Conservation (phyloP, 2,329 filamentous ascomycete species). For the Cercospora berteroae region DNA sequence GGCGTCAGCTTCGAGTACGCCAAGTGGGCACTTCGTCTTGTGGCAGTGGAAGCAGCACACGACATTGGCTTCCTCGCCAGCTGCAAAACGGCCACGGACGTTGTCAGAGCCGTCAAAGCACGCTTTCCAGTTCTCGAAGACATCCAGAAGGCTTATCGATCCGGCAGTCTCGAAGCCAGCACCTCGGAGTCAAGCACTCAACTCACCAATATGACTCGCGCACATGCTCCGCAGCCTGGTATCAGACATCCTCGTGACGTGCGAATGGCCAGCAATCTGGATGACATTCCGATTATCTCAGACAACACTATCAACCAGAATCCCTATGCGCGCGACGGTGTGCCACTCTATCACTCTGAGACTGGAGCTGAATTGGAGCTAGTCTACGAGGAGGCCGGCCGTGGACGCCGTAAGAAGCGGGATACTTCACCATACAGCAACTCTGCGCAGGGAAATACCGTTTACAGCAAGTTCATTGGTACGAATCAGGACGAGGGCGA, state of each 20-base stretch:
- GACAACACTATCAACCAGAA: background rate
- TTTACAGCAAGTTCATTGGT: background rate
- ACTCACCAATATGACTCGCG: background rate
- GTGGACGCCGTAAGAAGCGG: background rate
- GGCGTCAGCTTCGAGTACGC: conserved; percentile 16
- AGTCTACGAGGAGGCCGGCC: background rate
- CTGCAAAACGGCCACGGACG: conserved; percentile 15
- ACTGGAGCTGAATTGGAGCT: conserved; percentile 9
- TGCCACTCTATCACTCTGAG: conserved; percentile 4
- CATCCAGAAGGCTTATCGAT: conserved; percentile 17
- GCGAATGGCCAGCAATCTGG: conserved; percentile 1
- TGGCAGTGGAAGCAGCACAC: conserved; percentile 12
- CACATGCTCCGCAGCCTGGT: background rate
- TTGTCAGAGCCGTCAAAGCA: conserved; percentile 10
- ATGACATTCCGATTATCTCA: conserved; percentile 6
- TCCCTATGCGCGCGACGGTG: background rate
- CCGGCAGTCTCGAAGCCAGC: conserved; percentile 4
- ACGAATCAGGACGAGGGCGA: background rate
- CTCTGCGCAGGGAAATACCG: background rate
- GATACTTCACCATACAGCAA: background rate
- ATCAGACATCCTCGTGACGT: conserved; percentile 8
- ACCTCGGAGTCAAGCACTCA: background rate
- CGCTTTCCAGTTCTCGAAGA: conserved; percentile 21
- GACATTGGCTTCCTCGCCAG: conserved; percentile 18
- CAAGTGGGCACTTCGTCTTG: conserved; percentile 7